A percentile compares a stretch with the other conserved stretches of the same genome.
Conservation (phyloP, 2,329 filamentous ascomycete genomes). For the Alternaria brassicicola region DNA sequence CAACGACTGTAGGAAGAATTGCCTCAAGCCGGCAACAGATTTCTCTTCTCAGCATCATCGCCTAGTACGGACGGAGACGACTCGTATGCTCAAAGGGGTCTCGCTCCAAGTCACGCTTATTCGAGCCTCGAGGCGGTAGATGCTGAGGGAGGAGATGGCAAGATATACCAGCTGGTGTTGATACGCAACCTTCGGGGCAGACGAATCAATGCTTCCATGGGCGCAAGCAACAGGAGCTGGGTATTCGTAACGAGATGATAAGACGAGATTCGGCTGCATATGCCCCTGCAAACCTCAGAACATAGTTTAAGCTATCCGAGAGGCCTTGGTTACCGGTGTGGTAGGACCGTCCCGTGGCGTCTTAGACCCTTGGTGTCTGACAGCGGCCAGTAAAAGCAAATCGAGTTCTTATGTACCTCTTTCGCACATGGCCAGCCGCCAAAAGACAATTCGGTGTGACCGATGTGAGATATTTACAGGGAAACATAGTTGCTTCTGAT, state of each 20-base stretch:
- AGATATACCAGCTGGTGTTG: slow-evolving; percentile 62
- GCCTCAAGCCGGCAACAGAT: slow-evolving; percentile 74
- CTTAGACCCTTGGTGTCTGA: not conserved
- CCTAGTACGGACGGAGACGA: slow-evolving; percentile 65
- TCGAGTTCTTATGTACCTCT: not conserved
- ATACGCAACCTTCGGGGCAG: slow-evolving; percentile 81
- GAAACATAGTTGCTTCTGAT: not conserved
- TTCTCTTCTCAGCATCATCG: slow-evolving; percentile 69
- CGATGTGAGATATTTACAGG: not conserved
- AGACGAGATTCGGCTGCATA: not conserved
- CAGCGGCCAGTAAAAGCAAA: not conserved
- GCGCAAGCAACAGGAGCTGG: not conserved
- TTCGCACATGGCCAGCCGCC: not conserved
- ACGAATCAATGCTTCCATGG: slow-evolving; percentile 46
- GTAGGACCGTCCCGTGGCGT: not conserved
- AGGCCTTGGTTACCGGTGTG: not conserved
- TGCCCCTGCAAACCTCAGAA: not conserved
- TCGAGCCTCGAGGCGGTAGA: slow-evolving; percentile 64
- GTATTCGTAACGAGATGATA: not conserved
- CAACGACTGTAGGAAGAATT: slow-evolving; percentile 86
- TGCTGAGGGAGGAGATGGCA: slow-evolving; percentile 52
- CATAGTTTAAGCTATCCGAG: not conserved
- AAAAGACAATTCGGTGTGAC: not conserved
- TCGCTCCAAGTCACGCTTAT: slow-evolving; percentile 58
- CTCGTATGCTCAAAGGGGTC: slow-evolving; percentile 58